phyloP scores from a whole-genome alignment of 1,284 basidiomycete species.

The Takashimella tepidaria region DNA sequence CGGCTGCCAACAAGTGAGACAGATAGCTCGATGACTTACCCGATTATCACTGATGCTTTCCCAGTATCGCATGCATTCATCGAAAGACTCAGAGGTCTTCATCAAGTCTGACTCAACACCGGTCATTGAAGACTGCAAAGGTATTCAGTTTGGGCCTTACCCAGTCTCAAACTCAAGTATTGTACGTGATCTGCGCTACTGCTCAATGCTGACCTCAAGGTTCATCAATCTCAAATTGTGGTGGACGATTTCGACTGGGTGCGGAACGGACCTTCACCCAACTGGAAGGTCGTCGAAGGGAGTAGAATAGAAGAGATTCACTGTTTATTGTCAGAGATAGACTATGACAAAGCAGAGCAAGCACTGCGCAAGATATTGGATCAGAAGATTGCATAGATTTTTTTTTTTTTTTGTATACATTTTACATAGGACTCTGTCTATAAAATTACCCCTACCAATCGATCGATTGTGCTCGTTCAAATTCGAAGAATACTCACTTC shows the following conservation, averaged over 20 bases:
- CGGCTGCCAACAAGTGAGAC: conserved; percentile 66
- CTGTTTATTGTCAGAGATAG: background rate
- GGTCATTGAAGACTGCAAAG: conserved; percentile 65
- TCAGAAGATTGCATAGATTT: background rate
- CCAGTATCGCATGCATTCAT: conserved; percentile 76
- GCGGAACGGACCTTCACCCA: conserved; percentile 62
- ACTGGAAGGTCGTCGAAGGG: conserved; percentile 54
- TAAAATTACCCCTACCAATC: background rate
- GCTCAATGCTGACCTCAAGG: conserved; percentile 17
- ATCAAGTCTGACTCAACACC: conserved; percentile 63
- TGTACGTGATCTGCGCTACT: too few species aligned
- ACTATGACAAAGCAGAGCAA: conserved; percentile 1
- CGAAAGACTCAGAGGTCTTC: conserved; percentile 57
- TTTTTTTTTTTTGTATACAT: background rate
- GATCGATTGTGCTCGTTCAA: too few species aligned
- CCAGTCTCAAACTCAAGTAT: too few species aligned
- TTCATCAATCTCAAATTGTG: conserved; percentile 43
- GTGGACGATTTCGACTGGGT: conserved; percentile 81
- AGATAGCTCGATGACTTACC: background rate
- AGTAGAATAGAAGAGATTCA: background rate
- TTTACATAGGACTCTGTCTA: background rate
- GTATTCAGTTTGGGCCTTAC: conserved; percentile 59
- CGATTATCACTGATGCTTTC: background rate
- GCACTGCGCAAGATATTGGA: background rate
- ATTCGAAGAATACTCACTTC: conserved; percentile 15